These are phyloP conservation scores for Hanseniaspora vineae DNA, from an alignment of 805 yeast genomes.

Conservation along the genomic window DNA sequence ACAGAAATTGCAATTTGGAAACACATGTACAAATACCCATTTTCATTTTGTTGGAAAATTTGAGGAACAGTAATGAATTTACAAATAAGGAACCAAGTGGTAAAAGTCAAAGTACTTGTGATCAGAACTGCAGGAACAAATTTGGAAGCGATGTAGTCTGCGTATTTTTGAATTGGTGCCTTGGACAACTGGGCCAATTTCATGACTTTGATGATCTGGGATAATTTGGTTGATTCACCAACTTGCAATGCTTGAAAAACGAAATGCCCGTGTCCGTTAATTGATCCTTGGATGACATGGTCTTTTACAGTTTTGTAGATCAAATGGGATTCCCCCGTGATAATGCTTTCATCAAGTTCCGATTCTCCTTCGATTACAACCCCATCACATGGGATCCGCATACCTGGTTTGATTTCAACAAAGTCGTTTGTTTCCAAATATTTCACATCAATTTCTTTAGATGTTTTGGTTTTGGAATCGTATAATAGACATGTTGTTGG, in stretches of 20 bases:
- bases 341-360: slow-evolving; percentile 75
- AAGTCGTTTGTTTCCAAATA: slow-evolving; percentile 67
- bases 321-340: slow-evolving; percentile 86
- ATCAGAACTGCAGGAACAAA: slow-evolving; percentile 69
- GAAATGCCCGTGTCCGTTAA: slow-evolving; percentile 66
- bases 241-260: slow-evolving; percentile 56
- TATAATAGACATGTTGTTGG: slow-evolving; percentile 66
- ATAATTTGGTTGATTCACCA: slow-evolving; percentile 75
- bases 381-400: slow-evolving; percentile 89
- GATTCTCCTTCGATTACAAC: slow-evolving; percentile 61
- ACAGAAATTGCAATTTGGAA: slow-evolving; percentile 79
- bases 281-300: slow-evolving; percentile 75
- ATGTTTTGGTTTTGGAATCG: slow-evolving; percentile 23
- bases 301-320: slow-evolving; percentile 51
- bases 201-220: slow-evolving; percentile 76
- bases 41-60: slow-evolving; percentile 26
- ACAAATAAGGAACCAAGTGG: slow-evolving; percentile 40
- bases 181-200: slow-evolving; percentile 78
- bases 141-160: slow-evolving; percentile 71
- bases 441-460: slow-evolving; percentile 48
- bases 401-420: slow-evolving; percentile 72
- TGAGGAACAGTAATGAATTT: slow-evolving; percentile 31
- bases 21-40: slow-evolving; percentile 51
- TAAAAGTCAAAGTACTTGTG: slow-evolving; percentile 55
- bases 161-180: slow-evolving; percentile 84